A percentile compares a stretch with the other conserved stretches of the same genome.
phyloP scores from a whole-genome alignment of 768 basidiomycete genomes.

The Cubamyces sp. region DNA sequence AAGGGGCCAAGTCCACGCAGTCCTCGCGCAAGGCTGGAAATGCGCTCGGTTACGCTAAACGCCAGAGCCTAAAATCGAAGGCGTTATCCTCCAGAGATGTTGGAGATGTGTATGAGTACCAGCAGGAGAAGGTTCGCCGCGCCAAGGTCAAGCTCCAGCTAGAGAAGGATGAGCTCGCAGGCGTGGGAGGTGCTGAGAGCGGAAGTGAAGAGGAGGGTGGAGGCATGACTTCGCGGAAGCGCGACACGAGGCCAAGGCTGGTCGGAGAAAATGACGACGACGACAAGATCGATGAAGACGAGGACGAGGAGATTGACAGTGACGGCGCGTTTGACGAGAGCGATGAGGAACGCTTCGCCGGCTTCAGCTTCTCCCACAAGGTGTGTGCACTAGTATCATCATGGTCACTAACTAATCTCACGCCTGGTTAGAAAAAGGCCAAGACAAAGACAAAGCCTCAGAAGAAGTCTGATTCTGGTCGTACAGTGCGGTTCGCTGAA shows the following conservation, averaged over 20 bases:
- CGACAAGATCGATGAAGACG: conserved; percentile 55
- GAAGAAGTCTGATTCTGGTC: conserved; percentile 12
- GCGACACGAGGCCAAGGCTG: conserved; percentile 43
- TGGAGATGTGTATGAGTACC: conserved; percentile 69
- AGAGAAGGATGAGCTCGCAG: conserved; percentile 55
- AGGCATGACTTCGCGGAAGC: conserved; percentile 36
- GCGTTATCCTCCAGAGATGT: conserved; percentile 36
- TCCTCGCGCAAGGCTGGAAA: conserved; percentile 36
- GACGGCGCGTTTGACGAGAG: conserved; percentile 85
- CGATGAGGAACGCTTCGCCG: conserved; percentile 78
- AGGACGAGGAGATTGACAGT: conserved; percentile 87
- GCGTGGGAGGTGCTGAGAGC: conserved; percentile 37
- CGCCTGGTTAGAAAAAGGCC: conserved; percentile 19
- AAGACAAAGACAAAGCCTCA: conserved; percentile 34
- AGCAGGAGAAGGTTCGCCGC: conserved; percentile 52
- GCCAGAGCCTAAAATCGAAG: conserved; percentile 48
- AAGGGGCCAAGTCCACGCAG: background rate
- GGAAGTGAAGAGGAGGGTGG: conserved; percentile 44
- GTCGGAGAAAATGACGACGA: conserved; percentile 69
- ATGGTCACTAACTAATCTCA: background rate
- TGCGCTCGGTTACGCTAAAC: conserved; percentile 54
- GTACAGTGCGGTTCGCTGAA: conserved; percentile 50
- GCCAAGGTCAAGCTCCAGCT: conserved; percentile 56
- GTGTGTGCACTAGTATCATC: conserved; percentile 26
- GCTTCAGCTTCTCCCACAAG: conserved; percentile 51